Conservation (phyloP, 176 grass and related monocot genomes). For the Eleusine coracana region DNA sequence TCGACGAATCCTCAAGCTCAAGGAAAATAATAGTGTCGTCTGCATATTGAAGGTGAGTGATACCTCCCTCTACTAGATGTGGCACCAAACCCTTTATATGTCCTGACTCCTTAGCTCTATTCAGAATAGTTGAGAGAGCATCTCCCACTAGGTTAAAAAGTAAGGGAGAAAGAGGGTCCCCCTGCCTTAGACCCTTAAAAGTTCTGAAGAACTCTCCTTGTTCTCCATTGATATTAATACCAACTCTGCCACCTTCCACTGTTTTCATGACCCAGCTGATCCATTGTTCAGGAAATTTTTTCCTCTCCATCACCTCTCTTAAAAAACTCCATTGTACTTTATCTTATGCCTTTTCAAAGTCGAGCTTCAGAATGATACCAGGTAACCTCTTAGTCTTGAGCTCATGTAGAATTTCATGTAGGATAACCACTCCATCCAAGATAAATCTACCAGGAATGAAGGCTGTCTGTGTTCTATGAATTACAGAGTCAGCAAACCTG, state of each 20-base stretch:
- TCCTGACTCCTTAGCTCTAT: not conserved
- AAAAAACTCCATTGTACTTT: not conserved
- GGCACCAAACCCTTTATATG: not conserved
- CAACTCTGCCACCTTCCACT: not conserved
- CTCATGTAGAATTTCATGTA: not conserved
- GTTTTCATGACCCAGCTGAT: not conserved
- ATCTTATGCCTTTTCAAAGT: not conserved
- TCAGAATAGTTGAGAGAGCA: not conserved
- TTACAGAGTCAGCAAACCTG: not conserved
- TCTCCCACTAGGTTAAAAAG: not conserved
- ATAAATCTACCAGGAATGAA: not conserved
- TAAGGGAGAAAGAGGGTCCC: not conserved
- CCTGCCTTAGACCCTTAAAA: not conserved
- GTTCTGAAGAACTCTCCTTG: not conserved
- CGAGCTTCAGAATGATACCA: not conserved
- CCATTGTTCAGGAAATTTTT: not conserved
- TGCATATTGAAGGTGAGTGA: not conserved
- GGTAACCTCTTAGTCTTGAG: not conserved
- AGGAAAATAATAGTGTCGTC: not conserved
- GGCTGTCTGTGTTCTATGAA: not conserved
- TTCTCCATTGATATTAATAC: not conserved
- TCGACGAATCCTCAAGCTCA: not conserved
- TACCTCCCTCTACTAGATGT: not conserved
- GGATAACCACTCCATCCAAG: not conserved
- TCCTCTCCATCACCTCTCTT: not conserved